phyloP scores from a whole-genome alignment of 2,329 filamentous ascomycete genomes.

The Fusarium torulosum region DNA sequence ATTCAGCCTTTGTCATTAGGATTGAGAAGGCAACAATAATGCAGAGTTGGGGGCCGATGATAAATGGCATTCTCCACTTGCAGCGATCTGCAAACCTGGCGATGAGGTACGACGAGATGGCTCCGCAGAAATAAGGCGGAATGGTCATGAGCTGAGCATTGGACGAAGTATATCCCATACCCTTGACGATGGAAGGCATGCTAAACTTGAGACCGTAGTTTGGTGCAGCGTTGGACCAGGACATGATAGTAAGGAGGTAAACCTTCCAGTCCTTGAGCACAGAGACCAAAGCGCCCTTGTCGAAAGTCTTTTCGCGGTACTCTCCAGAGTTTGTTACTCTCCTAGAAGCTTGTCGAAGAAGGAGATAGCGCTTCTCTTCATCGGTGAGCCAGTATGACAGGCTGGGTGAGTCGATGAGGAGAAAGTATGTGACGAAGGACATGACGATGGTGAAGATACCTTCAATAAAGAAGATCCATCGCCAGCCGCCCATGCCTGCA shows the following conservation, averaged over 20 bases:
- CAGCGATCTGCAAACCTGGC: conserved; percentile 49
- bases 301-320: conserved; percentile 30
- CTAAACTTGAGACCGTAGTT: conserved; percentile 50
- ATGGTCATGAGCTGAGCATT: conserved; percentile 51
- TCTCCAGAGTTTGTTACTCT: conserved; percentile 27
- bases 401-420: conserved; percentile 54
- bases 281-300: conserved; percentile 20
- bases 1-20: conserved; percentile 37
- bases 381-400: conserved; percentile 37
- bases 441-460: conserved; percentile 51
- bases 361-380: conserved; percentile 38
- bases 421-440: conserved; percentile 60
- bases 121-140: conserved; percentile 51
- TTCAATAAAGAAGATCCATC: conserved; percentile 48
- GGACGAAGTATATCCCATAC: conserved; percentile 55
- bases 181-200: conserved; percentile 55
- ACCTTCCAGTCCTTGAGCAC: conserved; percentile 51
- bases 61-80: conserved; percentile 53
- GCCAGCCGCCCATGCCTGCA: conserved; percentile 35
- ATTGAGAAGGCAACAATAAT: conserved; percentile 49
- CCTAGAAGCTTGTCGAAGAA: conserved; percentile 29
- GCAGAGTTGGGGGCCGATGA: conserved; percentile 48
- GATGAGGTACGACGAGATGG: conserved; percentile 42
- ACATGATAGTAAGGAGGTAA: conserved; percentile 55
- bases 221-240: conserved; percentile 55